Evolutionary conservation across 2,329 filamentous ascomycete species (phyloP).

Genomic region (Diaporthe ilicicola): DNA sequence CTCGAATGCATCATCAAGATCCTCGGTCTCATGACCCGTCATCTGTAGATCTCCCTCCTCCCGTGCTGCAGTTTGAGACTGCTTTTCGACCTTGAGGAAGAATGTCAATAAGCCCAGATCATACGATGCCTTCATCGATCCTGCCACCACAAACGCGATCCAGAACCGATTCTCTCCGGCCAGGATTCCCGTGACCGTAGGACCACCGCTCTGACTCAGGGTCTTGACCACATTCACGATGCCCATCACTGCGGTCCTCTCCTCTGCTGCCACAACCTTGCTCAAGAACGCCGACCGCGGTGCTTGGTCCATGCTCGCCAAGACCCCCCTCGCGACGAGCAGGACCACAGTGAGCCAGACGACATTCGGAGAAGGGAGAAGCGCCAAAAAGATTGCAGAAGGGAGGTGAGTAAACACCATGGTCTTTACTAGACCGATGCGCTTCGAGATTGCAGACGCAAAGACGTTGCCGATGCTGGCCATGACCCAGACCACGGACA

Average conservation of each 20-base stretch:
- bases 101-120: constrained; percentile 52
- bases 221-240: constrained; percentile 76
- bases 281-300: constrained; percentile 76
- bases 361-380: constrained; percentile 66
- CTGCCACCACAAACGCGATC: constrained; percentile 70
- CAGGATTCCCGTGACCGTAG: constrained; percentile 70
- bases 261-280: constrained; percentile 67
- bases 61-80: background rate
- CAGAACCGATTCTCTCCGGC: constrained; percentile 65
- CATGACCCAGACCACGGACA: constrained; percentile 62
- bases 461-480: constrained; percentile 60
- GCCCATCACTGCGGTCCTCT: constrained; percentile 78
- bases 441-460: constrained; percentile 62
- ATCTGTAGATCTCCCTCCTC: background rate
- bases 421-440: constrained; percentile 72
- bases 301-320: constrained; percentile 75
- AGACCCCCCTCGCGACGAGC: constrained; percentile 68
- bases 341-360: constrained; percentile 64
- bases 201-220: constrained; percentile 67
- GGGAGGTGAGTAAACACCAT: constrained; percentile 82
- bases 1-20: constrained; percentile 15
- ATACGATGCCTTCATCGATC: constrained; percentile 67
- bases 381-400: constrained; percentile 69
- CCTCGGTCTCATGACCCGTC: background rate
- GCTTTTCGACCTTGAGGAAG: constrained; percentile 27